Evolutionary conservation across 2,329 filamentous ascomycete species (phyloP), one percentile per base, ranked within the genome.

Genomic region (Fusarium chaquense): DNA sequence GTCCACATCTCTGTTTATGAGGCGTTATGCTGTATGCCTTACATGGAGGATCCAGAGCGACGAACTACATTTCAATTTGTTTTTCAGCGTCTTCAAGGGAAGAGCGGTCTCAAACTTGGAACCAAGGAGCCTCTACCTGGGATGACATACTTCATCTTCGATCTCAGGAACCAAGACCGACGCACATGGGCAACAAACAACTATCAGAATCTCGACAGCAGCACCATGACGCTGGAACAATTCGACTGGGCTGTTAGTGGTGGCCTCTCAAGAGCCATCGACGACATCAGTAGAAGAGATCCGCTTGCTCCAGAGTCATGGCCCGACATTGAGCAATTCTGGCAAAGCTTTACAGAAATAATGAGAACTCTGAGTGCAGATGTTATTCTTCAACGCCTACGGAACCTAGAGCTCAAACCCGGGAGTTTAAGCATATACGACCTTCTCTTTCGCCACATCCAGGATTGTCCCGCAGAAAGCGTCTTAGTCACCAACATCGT

Each of bases 201-300:
- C 50, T 81, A 79, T 76, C 79, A 80, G 58, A 76, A 76, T 30
- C 87, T 92, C 67, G 84, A 86, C 49, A 85, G 88, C 15, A 83
- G 85, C 28, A 81, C 82, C 22, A 85, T 97, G 52, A 89, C 90
- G 1, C 83, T 86, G 12, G 85, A 89, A 36, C 92, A 96, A 69
- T 98, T 97, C 76, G 92, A 97, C 44, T 97, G 92, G 91, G 92
- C 93, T 13, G 89, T 98, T 41, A 90, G 90, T 67, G 90, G 92
- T 65, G 89, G 90, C 35, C 83, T 98, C 20, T 82, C 89, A 38
- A 83, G 86, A 58, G 90, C 89, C 10, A 89, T 97, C 62, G 82
- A 86, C 51, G 84, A 86, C 30, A 89, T 91, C 3, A 86, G 87
- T 43, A 76, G 73, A 62, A 85, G 83, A 57, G 86, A 86, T 45